Conservation (phyloP, 192 early-diverging fungal species). For the Backusella westeae region DNA sequence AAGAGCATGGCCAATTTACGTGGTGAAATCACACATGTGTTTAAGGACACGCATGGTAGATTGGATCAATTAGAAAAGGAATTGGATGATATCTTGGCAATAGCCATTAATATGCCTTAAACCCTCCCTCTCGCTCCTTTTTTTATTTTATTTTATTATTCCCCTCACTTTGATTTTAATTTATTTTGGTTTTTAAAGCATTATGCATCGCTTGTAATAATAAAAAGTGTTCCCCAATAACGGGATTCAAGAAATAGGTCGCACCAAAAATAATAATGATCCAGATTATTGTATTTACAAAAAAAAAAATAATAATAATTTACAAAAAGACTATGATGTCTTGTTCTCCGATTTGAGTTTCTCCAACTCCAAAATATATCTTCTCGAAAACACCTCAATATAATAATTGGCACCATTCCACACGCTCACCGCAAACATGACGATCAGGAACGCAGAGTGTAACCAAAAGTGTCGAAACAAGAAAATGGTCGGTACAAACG, state of each 20-base stretch:
- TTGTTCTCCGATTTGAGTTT: not conserved
- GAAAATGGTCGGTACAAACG: slow-evolving; percentile 45
- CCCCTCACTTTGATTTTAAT: not conserved
- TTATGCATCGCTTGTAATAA: too few relatives aligned
- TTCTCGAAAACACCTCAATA: slow-evolving; percentile 64
- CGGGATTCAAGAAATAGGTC: too few relatives aligned
- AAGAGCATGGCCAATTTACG: not conserved
- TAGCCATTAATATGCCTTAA: not conserved
- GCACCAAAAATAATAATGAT: too few relatives aligned
- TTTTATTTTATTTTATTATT: not conserved
- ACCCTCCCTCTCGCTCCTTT: not conserved
- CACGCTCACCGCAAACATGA: slow-evolving; percentile 49
- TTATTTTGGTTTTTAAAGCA: not conserved
- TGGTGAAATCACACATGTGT: slow-evolving; percentile 14
- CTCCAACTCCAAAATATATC: slow-evolving; percentile 41
- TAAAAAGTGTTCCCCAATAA: too few relatives aligned
- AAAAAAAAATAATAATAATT: not conserved
- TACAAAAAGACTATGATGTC: not conserved
- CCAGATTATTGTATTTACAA: too few relatives aligned
- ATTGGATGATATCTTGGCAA: slow-evolving; percentile 7
- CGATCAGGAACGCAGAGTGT: slow-evolving; percentile 50
- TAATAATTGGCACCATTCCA: slow-evolving; percentile 69
- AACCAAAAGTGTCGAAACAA: slow-evolving; percentile 50
- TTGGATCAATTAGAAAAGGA: slow-evolving; percentile 22
- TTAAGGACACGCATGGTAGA: slow-evolving; percentile 15